Percentiles rank a stretch among this genome's conserved stretches.
These are phyloP conservation scores for Fusarium udum DNA, from an alignment of 2,329 filamentous ascomycete species.

Conservation along the genomic window DNA sequence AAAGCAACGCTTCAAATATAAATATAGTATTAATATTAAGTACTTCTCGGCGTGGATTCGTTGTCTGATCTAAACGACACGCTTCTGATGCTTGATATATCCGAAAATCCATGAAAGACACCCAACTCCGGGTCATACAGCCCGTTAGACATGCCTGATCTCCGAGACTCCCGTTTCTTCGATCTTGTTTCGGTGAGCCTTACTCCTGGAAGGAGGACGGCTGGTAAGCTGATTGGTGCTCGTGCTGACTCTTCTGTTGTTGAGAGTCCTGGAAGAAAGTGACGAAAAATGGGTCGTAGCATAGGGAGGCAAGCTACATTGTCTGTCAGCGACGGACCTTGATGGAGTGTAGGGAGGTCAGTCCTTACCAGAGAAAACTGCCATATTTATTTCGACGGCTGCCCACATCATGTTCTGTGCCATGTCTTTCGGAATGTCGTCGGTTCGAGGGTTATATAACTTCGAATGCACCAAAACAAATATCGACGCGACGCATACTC, in stretches of 20 bases:
- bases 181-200: neutral
- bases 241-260: neutral
- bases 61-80: neutral
- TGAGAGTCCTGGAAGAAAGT: neutral
- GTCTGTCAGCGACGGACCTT: fast-evolving
- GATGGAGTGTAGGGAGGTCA: fast-evolving
- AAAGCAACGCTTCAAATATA: fast-evolving
- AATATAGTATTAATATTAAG: neutral
- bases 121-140: neutral
- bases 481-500: conserved; percentile 30
- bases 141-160: neutral
- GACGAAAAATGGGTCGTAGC: conserved; percentile 17
- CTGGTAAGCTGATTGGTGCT: neutral
- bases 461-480: conserved; percentile 23
- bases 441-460: conserved; percentile 17
- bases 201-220: neutral
- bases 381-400: conserved; percentile 36
- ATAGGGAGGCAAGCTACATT: conserved; percentile 12
- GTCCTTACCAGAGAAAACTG: conserved; percentile 27
- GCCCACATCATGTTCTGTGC: conserved; percentile 27
- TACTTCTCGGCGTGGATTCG: too few relatives aligned
- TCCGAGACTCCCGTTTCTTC: neutral
- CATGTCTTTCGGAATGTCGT: conserved; percentile 26
- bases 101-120: conserved; percentile 8
- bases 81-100: conserved; percentile 17